Percentiles rank a stretch among this genome's conserved stretches.
These are phyloP conservation scores for Groenewaldozyma salmanticensis DNA, from an alignment of 805 yeast species.

Conservation along the genomic window DNA sequence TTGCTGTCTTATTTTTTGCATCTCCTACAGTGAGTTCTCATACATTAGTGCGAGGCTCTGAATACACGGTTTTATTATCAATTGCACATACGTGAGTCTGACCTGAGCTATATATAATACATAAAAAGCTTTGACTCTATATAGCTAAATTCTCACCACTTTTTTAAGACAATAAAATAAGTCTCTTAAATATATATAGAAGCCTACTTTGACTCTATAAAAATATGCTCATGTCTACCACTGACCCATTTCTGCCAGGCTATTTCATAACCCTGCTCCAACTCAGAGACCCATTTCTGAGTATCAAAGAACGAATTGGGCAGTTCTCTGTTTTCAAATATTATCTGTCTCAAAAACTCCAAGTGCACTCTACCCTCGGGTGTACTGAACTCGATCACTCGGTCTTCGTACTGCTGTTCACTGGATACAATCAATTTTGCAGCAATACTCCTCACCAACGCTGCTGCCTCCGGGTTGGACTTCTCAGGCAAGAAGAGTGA, in stretches of 20 bases:
- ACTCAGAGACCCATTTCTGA: constrained; percentile 18
- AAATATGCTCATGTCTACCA: constrained; percentile 13
- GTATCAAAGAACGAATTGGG: constrained; percentile 18
- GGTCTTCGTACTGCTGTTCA: constrained; percentile 21
- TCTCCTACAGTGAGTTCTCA: no score
- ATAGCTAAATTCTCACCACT: no score
- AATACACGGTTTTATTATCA: no score
- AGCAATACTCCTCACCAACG: constrained; percentile 6
- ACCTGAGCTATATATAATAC: no score
- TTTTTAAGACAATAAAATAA: no score
- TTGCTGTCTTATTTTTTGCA: no score
- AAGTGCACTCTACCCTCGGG: constrained; percentile 13
- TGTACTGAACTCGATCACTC: constrained; percentile 18
- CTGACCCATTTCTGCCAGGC: constrained; percentile 25
- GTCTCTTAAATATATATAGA: no score
- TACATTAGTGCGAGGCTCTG: no score
- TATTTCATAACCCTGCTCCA: constrained; percentile 20
- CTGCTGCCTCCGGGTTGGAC: constrained; percentile 10
- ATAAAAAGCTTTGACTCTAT: no score
- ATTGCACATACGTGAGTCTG: no score
- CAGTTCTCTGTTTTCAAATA: constrained; percentile 16
- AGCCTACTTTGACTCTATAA: no score
- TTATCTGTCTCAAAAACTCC: constrained; percentile 12
- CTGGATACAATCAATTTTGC: constrained; percentile 16
- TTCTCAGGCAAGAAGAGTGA: constrained; percentile 10